phyloP scores from a whole-genome alignment of 2,329 filamentous ascomycete species.

The Phaeosphaeriaceae sp. region DNA sequence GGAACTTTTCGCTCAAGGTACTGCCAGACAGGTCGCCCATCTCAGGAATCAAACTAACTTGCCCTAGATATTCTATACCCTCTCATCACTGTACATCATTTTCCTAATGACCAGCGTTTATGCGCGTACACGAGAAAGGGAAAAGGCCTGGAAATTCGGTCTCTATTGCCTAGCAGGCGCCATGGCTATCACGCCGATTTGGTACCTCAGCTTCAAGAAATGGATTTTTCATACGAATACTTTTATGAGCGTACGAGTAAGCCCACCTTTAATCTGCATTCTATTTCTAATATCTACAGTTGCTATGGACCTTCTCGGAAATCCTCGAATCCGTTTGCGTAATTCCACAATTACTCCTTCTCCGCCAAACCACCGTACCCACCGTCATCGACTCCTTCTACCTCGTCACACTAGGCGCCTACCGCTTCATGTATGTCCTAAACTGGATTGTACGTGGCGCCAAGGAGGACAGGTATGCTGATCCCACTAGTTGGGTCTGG shows the following conservation, averaged over 20 bases:
- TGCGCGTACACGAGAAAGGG: constrained; percentile 85
- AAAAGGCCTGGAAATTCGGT: constrained; percentile 92
- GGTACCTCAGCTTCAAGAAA: constrained; percentile 70
- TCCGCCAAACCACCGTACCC: constrained; percentile 92
- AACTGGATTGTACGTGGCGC: constrained; percentile 85
- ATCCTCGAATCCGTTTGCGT: constrained; percentile 91
- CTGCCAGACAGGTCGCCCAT: neutral
- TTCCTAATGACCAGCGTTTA: constrained; percentile 85
- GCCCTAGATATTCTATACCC: constrained; percentile 76
- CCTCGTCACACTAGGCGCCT: constrained; percentile 83
- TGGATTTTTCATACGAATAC: constrained; percentile 50
- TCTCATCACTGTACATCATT: constrained; percentile 84
- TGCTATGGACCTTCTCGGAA: constrained; percentile 86
- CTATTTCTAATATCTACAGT: constrained; percentile 54
- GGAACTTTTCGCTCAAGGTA: constrained; percentile 77
- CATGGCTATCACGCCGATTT: constrained; percentile 72
- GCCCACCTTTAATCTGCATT: neutral
- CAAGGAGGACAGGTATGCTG: constrained; percentile 61
- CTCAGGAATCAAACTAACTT: constrained; percentile 14
- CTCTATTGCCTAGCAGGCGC: constrained; percentile 71
- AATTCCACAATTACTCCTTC: constrained; percentile 86
- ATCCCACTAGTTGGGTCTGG: constrained; percentile 80
- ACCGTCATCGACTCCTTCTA: constrained; percentile 98
- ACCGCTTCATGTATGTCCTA: constrained; percentile 85
- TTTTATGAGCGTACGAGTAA: constrained; percentile 49